Percentiles rank a stretch among this genome's conserved stretches.
Evolutionary conservation across 2,329 filamentous ascomycete species (phyloP).

Genomic region (Fusarium avenaceum): DNA sequence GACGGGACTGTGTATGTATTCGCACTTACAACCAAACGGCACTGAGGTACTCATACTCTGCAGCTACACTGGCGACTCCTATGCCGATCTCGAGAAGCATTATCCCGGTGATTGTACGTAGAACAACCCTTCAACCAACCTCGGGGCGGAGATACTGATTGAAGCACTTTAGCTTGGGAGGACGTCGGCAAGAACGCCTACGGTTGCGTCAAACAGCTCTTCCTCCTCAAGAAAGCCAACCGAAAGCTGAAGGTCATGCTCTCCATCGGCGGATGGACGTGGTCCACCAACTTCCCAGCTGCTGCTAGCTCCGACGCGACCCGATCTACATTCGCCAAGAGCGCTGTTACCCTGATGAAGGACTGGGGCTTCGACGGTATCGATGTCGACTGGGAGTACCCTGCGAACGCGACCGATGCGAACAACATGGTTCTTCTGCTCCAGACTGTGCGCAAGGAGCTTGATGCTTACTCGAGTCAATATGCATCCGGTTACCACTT

Average conservation of each 20-base stretch:
- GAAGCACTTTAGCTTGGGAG: slow-evolving; percentile 54
- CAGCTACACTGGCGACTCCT: slow-evolving; percentile 36
- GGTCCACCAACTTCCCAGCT: slow-evolving; percentile 77
- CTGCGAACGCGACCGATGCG: slow-evolving; percentile 54
- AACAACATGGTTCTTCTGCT: slow-evolving; percentile 59
- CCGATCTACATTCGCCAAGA: slow-evolving; percentile 76
- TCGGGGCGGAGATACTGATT: too few relatives aligned
- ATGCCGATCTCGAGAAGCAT: slow-evolving; percentile 41
- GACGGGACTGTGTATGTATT: slow-evolving; percentile 76
- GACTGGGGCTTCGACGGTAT: slow-evolving; percentile 73
- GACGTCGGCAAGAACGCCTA: slow-evolving; percentile 78
- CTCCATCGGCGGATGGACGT: slow-evolving; percentile 87
- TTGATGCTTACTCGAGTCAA: slow-evolving; percentile 61
- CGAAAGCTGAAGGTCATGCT: slow-evolving; percentile 81
- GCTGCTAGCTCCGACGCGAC: slow-evolving; percentile 70
- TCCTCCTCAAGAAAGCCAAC: slow-evolving; percentile 79
- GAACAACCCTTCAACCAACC: too few relatives aligned
- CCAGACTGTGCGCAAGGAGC: slow-evolving; percentile 57
- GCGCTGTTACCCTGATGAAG: slow-evolving; percentile 76
- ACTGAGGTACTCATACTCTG: not conserved
- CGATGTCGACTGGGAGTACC: slow-evolving; percentile 59
- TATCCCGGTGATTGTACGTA: slow-evolving; percentile 40
- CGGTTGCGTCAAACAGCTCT: slow-evolving; percentile 82
- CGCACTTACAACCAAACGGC: accelerated
- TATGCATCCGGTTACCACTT: slow-evolving; percentile 61